Evolutionary conservation across 163 green algal species (phyloP).

Genomic region (Picocystis sp.): DNA sequence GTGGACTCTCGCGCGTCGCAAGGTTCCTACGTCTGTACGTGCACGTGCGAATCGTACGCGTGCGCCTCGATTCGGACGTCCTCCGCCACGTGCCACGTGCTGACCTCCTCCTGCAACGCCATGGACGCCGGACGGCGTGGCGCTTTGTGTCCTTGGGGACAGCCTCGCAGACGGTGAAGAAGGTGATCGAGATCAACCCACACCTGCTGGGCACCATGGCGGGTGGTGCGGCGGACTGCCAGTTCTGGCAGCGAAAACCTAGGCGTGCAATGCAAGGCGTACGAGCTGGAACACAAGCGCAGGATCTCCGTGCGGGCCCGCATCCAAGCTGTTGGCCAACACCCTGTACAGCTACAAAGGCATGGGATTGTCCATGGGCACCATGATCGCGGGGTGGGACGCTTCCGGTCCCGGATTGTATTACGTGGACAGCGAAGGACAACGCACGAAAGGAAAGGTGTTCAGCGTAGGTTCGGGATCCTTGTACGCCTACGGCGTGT

Average conservation of each 20-base stretch:
- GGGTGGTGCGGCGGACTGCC: conserved; percentile 92
- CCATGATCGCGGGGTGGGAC: conserved; percentile 16
- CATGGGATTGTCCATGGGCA: conserved; percentile 88
- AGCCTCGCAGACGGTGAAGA: conserved; percentile 94
- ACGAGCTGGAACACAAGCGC: conserved; percentile 89
- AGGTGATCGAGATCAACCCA: conserved; percentile 99
- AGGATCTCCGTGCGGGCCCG: conserved; percentile 87
- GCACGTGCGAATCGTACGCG: background rate
- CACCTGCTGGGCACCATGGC: conserved; percentile 99
- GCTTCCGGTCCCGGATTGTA: conserved; percentile 76
- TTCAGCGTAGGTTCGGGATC: conserved; percentile 94
- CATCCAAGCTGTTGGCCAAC: conserved; percentile 96
- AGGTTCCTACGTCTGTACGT: conserved; percentile 88
- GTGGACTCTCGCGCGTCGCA: conserved; percentile 92
- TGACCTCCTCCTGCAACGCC: too few species aligned
- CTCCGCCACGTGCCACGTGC: background rate
- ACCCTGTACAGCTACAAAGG: conserved; percentile 93
- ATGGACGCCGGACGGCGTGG: background rate
- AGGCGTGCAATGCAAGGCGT: conserved; percentile 81
- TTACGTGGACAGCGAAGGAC: conserved; percentile 94
- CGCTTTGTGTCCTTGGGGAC: conserved; percentile 7
- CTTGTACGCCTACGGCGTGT: conserved; percentile 94
- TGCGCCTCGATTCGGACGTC: conserved; percentile 20
- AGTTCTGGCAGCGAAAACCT: conserved; percentile 98
- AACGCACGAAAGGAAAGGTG: conserved; percentile 83